A percentile compares a stretch with the other conserved stretches of the same genome.
Conservation (phyloP, 1,139 yeast species). For the Taphrina wiesneri region DNA sequence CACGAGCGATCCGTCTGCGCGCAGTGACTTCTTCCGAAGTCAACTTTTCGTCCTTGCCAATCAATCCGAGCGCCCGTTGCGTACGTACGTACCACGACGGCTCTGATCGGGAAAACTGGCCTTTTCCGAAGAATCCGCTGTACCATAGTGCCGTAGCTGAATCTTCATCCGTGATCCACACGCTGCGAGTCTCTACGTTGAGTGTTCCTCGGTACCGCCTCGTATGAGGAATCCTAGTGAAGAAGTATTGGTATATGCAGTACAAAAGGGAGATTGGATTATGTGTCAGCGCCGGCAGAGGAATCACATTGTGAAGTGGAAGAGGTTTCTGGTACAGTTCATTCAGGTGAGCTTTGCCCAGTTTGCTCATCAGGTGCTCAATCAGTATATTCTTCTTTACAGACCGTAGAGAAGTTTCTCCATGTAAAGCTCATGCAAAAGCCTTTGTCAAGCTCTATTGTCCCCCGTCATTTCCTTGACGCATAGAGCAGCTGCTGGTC, state of each 20-base stretch:
- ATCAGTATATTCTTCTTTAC: no score
- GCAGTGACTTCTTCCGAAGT: slow-evolving; percentile 77
- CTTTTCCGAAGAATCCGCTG: slow-evolving; percentile 93
- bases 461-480: no score
- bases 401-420: no score
- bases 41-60: slow-evolving; percentile 47
- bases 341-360: slow-evolving; percentile 22
- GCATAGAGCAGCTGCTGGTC: no score
- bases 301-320: slow-evolving; percentile 51
- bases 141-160: slow-evolving; percentile 71
- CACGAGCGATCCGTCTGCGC: slow-evolving; percentile 69
- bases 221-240: slow-evolving; percentile 46
- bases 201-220: slow-evolving; percentile 41
- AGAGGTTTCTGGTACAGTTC: slow-evolving; percentile 47
- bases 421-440: no score
- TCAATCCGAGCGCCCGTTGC: slow-evolving; percentile 52
- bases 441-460: no score
- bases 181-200: slow-evolving; percentile 45
- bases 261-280: slow-evolving; percentile 47
- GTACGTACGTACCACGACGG: slow-evolving; percentile 84
- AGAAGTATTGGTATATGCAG: slow-evolving; percentile 45
- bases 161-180: slow-evolving; percentile 47
- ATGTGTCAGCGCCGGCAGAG: slow-evolving; percentile 47
- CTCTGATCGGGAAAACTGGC: slow-evolving; percentile 81
- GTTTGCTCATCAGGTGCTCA: slow-evolving; percentile 26